Evolutionary conservation across 2,329 filamentous ascomycete genomes (phyloP).

Genomic region (Colletotrichum lindemuthianum): DNA sequence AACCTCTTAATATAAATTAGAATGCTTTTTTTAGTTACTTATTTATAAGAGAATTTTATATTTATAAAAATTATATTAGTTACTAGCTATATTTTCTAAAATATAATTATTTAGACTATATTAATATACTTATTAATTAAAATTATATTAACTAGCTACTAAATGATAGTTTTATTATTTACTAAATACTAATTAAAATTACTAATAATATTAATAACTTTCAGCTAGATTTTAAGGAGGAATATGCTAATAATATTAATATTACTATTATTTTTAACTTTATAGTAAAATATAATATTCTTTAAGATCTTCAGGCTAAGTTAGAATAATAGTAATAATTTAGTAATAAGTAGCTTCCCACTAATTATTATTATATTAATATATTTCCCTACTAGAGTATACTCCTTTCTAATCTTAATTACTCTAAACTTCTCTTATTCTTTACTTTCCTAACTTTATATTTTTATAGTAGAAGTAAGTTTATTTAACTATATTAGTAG

Average conservation of each 20-base stretch:
- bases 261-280: too few relatives aligned
- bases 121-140: too few relatives aligned
- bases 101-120: too few relatives aligned
- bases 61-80: neutral
- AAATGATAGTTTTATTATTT: neutral
- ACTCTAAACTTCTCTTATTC: too few relatives aligned
- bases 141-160: too few relatives aligned
- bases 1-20: too few relatives aligned
- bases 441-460: neutral
- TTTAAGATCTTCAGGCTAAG: too few relatives aligned
- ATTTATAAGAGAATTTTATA: neutral
- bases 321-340: neutral
- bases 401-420: neutral
- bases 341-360: neutral
- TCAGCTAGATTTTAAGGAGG: rapidly evolving
- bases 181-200: neutral
- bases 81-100: neutral
- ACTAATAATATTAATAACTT: too few relatives aligned
- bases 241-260: too few relatives aligned
- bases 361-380: neutral
- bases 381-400: neutral
- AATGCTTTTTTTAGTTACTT: too few relatives aligned
- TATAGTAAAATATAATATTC: too few relatives aligned
- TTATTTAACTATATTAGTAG: too few relatives aligned
- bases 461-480: neutral